These are phyloP conservation scores for Phialemoniopsis sp. DNA, from an alignment of 2,329 filamentous ascomycete species.

Conservation along the genomic window DNA sequence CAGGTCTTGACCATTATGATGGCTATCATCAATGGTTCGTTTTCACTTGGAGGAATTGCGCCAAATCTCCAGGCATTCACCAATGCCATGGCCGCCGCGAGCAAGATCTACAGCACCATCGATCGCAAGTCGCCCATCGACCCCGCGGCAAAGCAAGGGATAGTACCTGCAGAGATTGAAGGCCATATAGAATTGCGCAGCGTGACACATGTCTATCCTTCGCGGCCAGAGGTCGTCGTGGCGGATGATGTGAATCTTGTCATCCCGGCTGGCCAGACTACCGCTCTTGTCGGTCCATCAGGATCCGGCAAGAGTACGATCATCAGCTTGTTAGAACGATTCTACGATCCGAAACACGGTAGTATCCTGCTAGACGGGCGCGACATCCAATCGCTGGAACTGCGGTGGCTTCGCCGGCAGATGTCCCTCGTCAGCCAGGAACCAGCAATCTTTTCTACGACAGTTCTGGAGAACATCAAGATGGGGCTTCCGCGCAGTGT, in stretches of 20 bases:
- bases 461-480: constrained; percentile 59
- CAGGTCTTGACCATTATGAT: too few relatives aligned
- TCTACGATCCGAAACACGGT: constrained; percentile 28
- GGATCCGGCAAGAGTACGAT: constrained; percentile 74
- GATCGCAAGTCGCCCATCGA: constrained; percentile 35
- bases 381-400: constrained; percentile 25
- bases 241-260: constrained; percentile 54
- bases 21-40: too few relatives aligned
- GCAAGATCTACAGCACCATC: constrained; percentile 53
- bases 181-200: constrained; percentile 56
- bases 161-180: constrained; percentile 41
- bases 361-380: constrained; percentile 29
- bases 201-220: constrained; percentile 72
- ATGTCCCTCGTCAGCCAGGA: constrained; percentile 67
- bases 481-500: constrained; percentile 51
- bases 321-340: constrained; percentile 31
- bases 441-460: constrained; percentile 63
- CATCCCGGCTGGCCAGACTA: constrained; percentile 67
- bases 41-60: too few relatives aligned
- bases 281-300: constrained; percentile 88
- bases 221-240: constrained; percentile 58
- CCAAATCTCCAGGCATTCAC: constrained; percentile 32
- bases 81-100: constrained; percentile 54
- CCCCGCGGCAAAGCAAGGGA: constrained; percentile 34
- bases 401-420: constrained; percentile 49